phyloP scores from a whole-genome alignment of 1,284 basidiomycete genomes.

The Rhodotorula sp. region DNA sequence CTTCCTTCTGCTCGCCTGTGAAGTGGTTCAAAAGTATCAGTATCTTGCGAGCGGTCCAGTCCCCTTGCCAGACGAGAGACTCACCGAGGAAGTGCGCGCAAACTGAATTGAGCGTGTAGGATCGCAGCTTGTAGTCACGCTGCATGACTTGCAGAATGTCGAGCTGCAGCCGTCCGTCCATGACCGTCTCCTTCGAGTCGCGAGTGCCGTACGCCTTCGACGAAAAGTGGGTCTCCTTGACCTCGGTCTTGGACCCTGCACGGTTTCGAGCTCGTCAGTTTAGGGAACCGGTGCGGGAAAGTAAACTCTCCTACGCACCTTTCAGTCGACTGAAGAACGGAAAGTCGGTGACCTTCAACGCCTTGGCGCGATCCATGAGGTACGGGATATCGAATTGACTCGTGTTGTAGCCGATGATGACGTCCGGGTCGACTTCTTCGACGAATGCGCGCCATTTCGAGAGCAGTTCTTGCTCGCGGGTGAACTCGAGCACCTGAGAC shows the following conservation, averaged over 20 bases:
- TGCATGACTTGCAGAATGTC: constrained; percentile 96
- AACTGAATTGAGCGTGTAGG: constrained; percentile 92
- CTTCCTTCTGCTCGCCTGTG: constrained; percentile 85
- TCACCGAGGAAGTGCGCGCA: constrained; percentile 83
- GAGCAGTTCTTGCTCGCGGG: constrained; percentile 71
- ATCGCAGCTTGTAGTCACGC: constrained; percentile 89
- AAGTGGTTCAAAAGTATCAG: no score
- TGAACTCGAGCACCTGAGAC: constrained; percentile 84
- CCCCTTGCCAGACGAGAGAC: background rate
- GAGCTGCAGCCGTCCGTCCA: constrained; percentile 87
- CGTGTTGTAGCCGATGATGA: constrained; percentile 92
- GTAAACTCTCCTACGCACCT: constrained; percentile 55
- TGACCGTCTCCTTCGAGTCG: constrained; percentile 84
- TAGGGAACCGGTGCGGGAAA: background rate
- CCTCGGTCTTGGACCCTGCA: constrained; percentile 69
- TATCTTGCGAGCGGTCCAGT: background rate
- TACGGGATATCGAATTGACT: constrained; percentile 92
- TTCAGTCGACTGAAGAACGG: constrained; percentile 74
- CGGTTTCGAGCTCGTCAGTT: background rate
- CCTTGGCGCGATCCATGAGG: constrained; percentile 81
- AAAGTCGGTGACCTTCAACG: constrained; percentile 69
- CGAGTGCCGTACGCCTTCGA: constrained; percentile 94
- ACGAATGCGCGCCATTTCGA: constrained; percentile 81
- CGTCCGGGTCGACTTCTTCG: constrained; percentile 81
- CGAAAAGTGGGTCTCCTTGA: constrained; percentile 90